Conservation (phyloP, 1,139 yeast species). For the Debaryomyces coudertii region DNA sequence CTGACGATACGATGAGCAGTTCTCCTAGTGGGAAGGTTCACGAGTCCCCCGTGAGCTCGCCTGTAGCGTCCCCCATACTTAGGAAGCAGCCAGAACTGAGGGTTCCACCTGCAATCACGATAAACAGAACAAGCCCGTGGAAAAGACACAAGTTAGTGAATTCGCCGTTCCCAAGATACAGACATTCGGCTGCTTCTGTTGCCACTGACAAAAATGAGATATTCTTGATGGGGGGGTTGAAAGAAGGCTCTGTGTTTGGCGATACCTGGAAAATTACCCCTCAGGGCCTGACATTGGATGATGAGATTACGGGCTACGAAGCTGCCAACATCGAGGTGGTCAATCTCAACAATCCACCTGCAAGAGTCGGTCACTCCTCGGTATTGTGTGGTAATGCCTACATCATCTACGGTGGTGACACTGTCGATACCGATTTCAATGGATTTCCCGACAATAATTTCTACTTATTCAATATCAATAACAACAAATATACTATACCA, state of each 20-base stretch:
- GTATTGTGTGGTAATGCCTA: conserved; percentile 94
- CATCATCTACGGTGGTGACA: conserved; percentile 95
- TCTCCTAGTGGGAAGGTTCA: conserved; percentile 3
- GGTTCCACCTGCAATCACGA: conserved; percentile 5
- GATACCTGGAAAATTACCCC: conserved; percentile 85
- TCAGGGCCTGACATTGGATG: conserved; percentile 29
- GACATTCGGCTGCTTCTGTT: conserved; percentile 83
- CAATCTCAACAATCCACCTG: conserved; percentile 73
- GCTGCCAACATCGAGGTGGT: conserved; percentile 66
- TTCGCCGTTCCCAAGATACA: conserved; percentile 92
- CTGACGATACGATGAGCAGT: conserved; percentile 8
- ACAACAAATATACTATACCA: conserved; percentile 89
- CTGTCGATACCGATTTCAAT: conserved; percentile 78
- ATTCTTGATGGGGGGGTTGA: conserved; percentile 92
- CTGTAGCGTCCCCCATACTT: conserved; percentile 5
- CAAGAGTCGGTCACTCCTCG: conserved; percentile 95
- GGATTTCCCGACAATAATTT: conserved; percentile 86
- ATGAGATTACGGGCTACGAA: conserved; percentile 38
- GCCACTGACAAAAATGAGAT: conserved; percentile 82
- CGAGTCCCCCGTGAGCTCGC: conserved; percentile 5
- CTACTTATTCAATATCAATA: conserved; percentile 86
- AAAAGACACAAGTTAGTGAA: conserved; percentile 65
- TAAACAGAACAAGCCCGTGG: conserved; percentile 65
- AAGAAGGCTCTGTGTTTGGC: conserved; percentile 90
- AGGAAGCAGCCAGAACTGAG: conserved; percentile 2